phyloP scores from a whole-genome alignment of 371 early-diverging fungal genomes.

The Saksenaea vasiformis region DNA sequence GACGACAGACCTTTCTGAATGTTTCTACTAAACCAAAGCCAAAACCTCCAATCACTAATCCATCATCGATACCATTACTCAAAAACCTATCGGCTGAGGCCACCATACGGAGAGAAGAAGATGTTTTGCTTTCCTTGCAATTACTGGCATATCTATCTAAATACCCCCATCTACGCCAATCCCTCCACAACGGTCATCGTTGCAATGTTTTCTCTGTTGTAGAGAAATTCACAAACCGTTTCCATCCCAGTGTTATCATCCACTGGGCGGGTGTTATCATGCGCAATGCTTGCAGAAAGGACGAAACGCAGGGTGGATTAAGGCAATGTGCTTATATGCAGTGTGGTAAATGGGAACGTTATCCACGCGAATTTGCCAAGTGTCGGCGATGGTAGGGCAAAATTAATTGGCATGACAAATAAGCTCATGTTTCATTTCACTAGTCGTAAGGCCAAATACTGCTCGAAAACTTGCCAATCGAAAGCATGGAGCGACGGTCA shows the following conservation, averaged over 20 bases:
- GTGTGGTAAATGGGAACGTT: conserved; percentile 77
- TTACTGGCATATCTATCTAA: conserved; percentile 84
- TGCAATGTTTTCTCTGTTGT: conserved; percentile 75
- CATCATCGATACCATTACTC: conserved; percentile 24
- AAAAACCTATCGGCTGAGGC: conserved; percentile 47
- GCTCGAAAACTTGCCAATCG: conserved; percentile 74
- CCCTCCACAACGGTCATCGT: conserved; percentile 59
- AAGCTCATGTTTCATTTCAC: neutral
- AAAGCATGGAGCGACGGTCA: conserved; percentile 81
- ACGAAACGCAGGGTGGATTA: conserved; percentile 69
- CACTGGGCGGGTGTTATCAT: conserved; percentile 82
- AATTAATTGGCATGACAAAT: neutral
- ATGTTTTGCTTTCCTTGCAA: conserved; percentile 81
- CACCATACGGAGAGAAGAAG: conserved; percentile 74
- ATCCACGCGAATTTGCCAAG: conserved; percentile 80
- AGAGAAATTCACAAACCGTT: conserved; percentile 70
- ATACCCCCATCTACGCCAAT: conserved; percentile 68
- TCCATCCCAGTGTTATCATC: conserved; percentile 68
- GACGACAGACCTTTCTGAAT: conserved; percentile 26
- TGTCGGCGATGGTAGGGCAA: conserved; percentile 66
- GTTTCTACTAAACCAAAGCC: conserved; percentile 21
- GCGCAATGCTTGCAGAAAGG: conserved; percentile 81
- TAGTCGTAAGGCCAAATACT: conserved; percentile 78
- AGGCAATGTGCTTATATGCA: conserved; percentile 77
- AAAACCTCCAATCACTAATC: conserved; percentile 24